A percentile compares a stretch with the other conserved stretches of the same genome.
Conservation (phyloP, 2,329 filamentous ascomycete genomes). For the Dactylellina parvicollis region DNA sequence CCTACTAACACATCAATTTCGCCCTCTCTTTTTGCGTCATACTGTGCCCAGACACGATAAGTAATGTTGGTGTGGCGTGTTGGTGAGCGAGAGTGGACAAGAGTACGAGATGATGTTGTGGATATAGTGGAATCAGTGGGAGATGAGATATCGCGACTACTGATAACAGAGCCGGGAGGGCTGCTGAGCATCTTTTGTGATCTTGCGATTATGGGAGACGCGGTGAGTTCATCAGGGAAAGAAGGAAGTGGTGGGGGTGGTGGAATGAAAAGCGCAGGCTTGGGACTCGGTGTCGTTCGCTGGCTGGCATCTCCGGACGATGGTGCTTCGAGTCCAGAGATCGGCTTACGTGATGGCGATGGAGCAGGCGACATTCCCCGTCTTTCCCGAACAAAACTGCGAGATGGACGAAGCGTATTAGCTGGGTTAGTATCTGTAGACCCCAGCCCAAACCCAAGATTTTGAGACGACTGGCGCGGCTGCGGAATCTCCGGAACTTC, state of each 20-base stretch:
- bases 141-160: not conserved
- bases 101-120: conserved; percentile 1
- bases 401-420: conserved; percentile 29
- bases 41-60: conserved; percentile 50
- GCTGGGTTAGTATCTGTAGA: not conserved
- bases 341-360: conserved; percentile 6
- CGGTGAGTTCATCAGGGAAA: conserved; percentile 38
- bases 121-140: not conserved
- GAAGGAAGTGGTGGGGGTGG: conserved; percentile 45
- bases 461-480: conserved; percentile 1
- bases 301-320: conserved; percentile 5
- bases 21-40: conserved; percentile 36
- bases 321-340: not conserved
- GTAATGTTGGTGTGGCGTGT: conserved; percentile 28
- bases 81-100: conserved; percentile 27
- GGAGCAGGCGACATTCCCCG: conserved; percentile 13
- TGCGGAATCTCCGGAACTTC: conserved; percentile 2
- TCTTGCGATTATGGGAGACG: conserved; percentile 26
- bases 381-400: conserved; percentile 43
- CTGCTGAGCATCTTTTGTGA: conserved; percentile 26
- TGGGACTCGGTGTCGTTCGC: conserved; percentile 26
- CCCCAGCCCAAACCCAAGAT: conserved; percentile 4
- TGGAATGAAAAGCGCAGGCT: conserved; percentile 41
- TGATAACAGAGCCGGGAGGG: conserved; percentile 7
- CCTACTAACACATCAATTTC: conserved; percentile 47